Conservation (phyloP, 306 rosid genomes). For the Casuarina glauca region DNA sequence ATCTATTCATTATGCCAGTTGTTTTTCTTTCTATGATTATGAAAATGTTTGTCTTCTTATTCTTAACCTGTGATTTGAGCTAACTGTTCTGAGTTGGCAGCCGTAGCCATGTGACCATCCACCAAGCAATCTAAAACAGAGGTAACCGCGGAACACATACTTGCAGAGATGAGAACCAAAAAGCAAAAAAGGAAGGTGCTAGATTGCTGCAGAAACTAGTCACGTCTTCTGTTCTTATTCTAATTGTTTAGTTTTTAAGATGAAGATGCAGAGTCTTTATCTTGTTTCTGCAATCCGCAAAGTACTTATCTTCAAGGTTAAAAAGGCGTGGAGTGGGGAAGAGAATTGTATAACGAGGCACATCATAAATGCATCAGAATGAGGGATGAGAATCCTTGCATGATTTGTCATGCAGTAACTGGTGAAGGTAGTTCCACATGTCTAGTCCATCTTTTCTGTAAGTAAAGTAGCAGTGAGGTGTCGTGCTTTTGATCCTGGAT, state of each 20-base stretch:
- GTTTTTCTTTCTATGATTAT: background rate
- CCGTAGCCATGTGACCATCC: background rate
- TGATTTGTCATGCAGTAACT: conserved; percentile 34
- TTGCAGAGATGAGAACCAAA: background rate
- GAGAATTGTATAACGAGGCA: conserved; percentile 16
- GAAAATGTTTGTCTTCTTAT: conserved; percentile 5
- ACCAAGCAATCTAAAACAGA: background rate
- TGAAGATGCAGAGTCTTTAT: background rate
- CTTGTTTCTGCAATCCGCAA: conserved; percentile 12
- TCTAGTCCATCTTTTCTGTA: conserved; percentile 14
- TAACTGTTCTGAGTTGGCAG: conserved; percentile 23
- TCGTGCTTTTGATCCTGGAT: conserved; percentile 7
- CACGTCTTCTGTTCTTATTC: too few species aligned
- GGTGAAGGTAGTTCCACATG: conserved; percentile 27
- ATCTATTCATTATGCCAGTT: conserved; percentile 30
- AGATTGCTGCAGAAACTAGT: background rate
- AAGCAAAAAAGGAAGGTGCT: background rate
- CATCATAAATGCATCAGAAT: conserved; percentile 13
- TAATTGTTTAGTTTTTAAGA: too few species aligned
- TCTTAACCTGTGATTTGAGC: conserved; percentile 2
- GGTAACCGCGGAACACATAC: background rate
- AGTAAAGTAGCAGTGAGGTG: conserved; percentile 15
- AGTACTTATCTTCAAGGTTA: conserved; percentile 26
- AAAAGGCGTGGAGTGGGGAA: conserved; percentile 21
- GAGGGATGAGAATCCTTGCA: conserved; percentile 9